Conservation (phyloP, 192 early-diverging fungal genomes). For the Chytriomyces sp. region DNA sequence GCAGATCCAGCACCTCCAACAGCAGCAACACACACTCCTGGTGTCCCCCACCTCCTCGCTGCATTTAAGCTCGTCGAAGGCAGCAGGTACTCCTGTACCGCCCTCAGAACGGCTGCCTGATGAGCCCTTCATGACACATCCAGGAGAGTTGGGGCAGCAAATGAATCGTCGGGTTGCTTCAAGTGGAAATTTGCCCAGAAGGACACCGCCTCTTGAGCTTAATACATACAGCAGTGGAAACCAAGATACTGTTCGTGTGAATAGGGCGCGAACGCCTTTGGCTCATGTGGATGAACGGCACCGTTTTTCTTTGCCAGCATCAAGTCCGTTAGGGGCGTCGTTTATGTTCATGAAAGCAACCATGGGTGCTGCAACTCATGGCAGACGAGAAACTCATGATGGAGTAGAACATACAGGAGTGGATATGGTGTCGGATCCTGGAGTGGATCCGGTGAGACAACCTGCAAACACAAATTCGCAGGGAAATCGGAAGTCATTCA, state of each 20-base stretch:
- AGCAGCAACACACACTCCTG: not conserved
- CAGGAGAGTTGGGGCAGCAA: no score
- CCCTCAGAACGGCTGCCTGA: not conserved
- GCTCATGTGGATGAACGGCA: constrained; percentile 1
- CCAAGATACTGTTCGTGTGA: not conserved
- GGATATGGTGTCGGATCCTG: not conserved
- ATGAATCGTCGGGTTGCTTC: not conserved
- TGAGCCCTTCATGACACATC: not conserved
- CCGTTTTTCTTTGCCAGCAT: not conserved
- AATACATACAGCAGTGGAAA: not conserved
- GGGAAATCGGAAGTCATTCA: constrained; percentile 29
- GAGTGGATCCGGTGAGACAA: not conserved
- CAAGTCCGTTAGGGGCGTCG: not conserved
- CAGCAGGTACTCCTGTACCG: not conserved
- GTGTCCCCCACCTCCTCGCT: not conserved
- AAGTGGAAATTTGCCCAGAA: not conserved
- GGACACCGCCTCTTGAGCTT: not conserved
- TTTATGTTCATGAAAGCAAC: not conserved
- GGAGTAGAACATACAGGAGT: not conserved
- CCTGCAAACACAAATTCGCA: not conserved
- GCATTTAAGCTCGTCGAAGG: not conserved
- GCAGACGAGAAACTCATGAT: not conserved
- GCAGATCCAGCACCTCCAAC: constrained; percentile 23
- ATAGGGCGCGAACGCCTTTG: not conserved
- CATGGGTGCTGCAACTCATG: not conserved